phyloP scores from a whole-genome alignment of 768 basidiomycete genomes.

The Cyathus striatus region DNA sequence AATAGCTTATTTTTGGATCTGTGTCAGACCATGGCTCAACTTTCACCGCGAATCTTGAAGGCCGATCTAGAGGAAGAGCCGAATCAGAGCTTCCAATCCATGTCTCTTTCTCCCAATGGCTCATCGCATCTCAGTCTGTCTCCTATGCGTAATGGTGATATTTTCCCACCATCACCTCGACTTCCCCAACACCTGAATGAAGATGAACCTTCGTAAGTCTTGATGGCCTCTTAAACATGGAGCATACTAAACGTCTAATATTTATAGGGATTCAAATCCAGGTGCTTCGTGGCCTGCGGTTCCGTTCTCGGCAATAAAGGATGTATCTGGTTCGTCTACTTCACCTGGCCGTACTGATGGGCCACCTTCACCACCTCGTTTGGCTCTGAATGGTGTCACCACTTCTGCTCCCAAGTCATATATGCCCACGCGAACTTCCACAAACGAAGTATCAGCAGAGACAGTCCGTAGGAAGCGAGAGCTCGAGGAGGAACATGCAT shows the following conservation, averaged over 20 bases:
- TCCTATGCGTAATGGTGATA: constrained; percentile 17
- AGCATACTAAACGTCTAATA: too few species aligned
- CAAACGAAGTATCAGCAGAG: constrained; percentile 31
- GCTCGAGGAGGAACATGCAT: constrained; percentile 43
- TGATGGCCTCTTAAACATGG: too few species aligned
- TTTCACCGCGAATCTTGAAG: constrained; percentile 53
- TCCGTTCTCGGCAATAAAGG: constrained; percentile 31
- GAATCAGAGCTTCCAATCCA: constrained; percentile 14
- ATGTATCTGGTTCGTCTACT: constrained; percentile 13
- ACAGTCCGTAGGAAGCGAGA: constrained; percentile 43
- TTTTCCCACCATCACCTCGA: constrained; percentile 31
- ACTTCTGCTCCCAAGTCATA: constrained; percentile 52
- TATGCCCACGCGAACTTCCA: constrained; percentile 17
- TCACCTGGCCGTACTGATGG: constrained; percentile 17
- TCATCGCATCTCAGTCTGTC: not conserved
- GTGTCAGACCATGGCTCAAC: constrained; percentile 54
- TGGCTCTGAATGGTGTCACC: constrained; percentile 67
- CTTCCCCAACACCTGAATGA: constrained; percentile 26
- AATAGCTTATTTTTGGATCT: too few species aligned
- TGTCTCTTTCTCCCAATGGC: constrained; percentile 17
- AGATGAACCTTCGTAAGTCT: constrained; percentile 19
- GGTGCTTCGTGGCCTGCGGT: constrained; percentile 36
- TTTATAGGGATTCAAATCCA: constrained; percentile 9
- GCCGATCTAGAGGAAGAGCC: constrained; percentile 34
- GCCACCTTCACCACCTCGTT: constrained; percentile 51